A percentile compares a stretch with the other conserved stretches of the same genome.
Conservation (phyloP, 345 rosid species). For the Linum lewisii region DNA sequence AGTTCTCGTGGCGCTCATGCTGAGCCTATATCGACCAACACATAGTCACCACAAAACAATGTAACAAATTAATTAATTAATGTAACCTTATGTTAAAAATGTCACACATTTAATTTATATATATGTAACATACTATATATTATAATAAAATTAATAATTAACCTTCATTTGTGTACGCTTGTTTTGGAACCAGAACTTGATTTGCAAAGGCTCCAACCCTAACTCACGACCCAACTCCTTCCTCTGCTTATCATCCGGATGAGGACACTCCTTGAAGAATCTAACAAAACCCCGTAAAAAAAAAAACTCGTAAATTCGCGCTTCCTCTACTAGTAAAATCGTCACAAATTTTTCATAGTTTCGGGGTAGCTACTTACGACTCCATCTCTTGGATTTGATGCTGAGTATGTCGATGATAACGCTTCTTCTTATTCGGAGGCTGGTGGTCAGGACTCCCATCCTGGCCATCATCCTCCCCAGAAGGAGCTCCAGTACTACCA, state of each 20-base stretch:
- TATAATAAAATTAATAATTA: too few relatives aligned
- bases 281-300: slow-evolving; percentile 21
- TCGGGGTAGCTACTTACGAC: slow-evolving; percentile 40
- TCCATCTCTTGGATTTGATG: slow-evolving; percentile 95
- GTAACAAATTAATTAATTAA: too few relatives aligned
- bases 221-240: slow-evolving; percentile 76
- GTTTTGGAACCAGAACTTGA: slow-evolving; percentile 98
- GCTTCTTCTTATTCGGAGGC: slow-evolving; percentile 47
- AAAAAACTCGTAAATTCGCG: not conserved
- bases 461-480: slow-evolving; percentile 37
- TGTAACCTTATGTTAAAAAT: too few relatives aligned
- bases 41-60: too few relatives aligned
- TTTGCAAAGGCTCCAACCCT: slow-evolving; percentile 71
- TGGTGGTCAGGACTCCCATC: slow-evolving; percentile 38
- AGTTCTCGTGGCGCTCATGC: slow-evolving; percentile 74
- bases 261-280: slow-evolving; percentile 90
- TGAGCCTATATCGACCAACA: slow-evolving; percentile 46
- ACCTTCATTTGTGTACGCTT: slow-evolving; percentile 99
- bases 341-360: not conserved
- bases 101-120: too few relatives aligned
- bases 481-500: slow-evolving; percentile 5
- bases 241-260: slow-evolving; percentile 94
- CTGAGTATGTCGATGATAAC: slow-evolving; percentile 91
- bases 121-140: too few relatives aligned
- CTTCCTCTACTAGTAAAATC: not conserved